Evolutionary conservation across 345 rosid species (phyloP).

Genomic region (Eucalyptus marginata): DNA sequence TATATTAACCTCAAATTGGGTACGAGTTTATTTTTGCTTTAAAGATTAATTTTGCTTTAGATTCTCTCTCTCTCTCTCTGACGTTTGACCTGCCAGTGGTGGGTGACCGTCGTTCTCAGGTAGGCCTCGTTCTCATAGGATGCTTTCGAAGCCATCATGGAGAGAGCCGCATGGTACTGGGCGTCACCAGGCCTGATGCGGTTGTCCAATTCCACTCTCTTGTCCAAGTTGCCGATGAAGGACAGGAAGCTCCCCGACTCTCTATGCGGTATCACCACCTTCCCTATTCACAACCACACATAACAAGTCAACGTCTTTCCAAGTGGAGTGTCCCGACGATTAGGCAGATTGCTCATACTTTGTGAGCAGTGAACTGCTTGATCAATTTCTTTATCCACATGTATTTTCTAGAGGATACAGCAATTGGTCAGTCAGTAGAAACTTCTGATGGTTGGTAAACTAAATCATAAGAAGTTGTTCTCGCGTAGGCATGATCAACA

Average conservation of each 20-base stretch:
- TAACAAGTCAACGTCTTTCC: neutral
- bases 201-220: slow-evolving; percentile 31
- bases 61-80: neutral
- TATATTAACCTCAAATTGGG: neutral
- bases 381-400: neutral
- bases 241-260: slow-evolving; percentile 31
- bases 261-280: slow-evolving; percentile 21
- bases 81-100: slow-evolving; percentile 41
- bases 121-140: slow-evolving; percentile 56
- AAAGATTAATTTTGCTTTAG: neutral
- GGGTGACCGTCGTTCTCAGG: slow-evolving; percentile 15
- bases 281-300: slow-evolving; percentile 8
- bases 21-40: too few species aligned
- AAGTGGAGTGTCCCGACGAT: neutral
- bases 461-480: neutral
- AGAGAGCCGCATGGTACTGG: slow-evolving; percentile 31
- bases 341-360: neutral
- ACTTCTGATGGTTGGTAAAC: neutral
- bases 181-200: slow-evolving; percentile 23
- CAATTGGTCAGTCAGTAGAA: neutral
- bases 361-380: neutral
- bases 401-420: neutral
- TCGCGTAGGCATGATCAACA: neutral
- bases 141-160: slow-evolving; percentile 59
- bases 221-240: slow-evolving; percentile 27